These are phyloP conservation scores for Penicillium simplicissimum DNA, from an alignment of 495 filamentous ascomycete genomes.

Conservation along the genomic window DNA sequence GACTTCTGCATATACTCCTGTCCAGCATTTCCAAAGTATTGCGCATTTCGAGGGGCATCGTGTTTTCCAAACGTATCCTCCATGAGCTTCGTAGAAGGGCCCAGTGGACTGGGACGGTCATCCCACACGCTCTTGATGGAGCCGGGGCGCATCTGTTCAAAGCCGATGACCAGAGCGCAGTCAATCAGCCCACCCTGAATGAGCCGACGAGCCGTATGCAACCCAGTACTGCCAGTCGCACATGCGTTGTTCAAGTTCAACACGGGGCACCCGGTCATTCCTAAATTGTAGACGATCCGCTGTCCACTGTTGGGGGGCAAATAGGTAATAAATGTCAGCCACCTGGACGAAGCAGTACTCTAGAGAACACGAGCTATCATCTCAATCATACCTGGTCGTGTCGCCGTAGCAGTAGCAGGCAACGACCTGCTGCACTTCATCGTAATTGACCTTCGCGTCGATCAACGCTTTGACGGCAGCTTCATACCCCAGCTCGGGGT, in stretches of 20 bases:
- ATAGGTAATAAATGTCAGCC: background rate
- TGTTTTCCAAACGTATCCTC: conserved; percentile 24
- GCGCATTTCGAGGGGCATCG: conserved; percentile 62
- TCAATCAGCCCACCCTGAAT: conserved; percentile 68
- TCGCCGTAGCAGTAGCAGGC: conserved; percentile 91
- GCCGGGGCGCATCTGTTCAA: conserved; percentile 87
- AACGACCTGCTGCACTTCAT: conserved; percentile 79
- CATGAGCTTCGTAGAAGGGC: conserved; percentile 26
- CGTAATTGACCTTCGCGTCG: conserved; percentile 84
- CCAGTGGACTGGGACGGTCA: conserved; percentile 23
- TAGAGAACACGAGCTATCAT: background rate
- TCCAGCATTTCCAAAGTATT: conserved; percentile 86
- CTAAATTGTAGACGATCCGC: conserved; percentile 88
- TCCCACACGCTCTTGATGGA: conserved; percentile 30
- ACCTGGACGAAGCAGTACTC: background rate
- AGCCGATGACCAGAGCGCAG: conserved; percentile 80
- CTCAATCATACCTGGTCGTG: conserved; percentile 52
- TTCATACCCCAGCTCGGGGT: conserved; percentile 27
- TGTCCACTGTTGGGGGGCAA: conserved; percentile 68
- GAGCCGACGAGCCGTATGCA: conserved; percentile 69
- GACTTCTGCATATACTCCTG: conserved; percentile 82
- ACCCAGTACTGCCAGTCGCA: conserved; percentile 76
- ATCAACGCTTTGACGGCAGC: conserved; percentile 67
- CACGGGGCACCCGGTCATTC: conserved; percentile 85
- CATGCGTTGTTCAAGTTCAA: conserved; percentile 91